These are phyloP conservation scores for Diaporthe vaccinii DNA, from an alignment of 2,329 filamentous ascomycete species.

Conservation along the genomic window DNA sequence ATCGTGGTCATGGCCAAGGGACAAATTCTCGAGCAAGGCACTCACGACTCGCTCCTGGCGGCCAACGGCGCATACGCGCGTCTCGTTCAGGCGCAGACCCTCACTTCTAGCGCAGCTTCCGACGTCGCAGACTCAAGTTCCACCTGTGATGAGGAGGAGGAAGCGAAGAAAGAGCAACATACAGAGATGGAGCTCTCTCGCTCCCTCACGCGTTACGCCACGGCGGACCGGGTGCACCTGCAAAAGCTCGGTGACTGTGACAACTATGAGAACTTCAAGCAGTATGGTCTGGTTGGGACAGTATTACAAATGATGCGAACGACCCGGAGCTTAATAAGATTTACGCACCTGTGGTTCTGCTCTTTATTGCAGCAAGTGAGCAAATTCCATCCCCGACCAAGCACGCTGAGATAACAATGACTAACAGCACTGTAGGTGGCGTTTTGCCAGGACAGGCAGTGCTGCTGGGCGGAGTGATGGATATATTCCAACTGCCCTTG, in stretches of 20 bases:
- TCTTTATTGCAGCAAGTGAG: constrained; percentile 19
- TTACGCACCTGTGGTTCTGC: neutral
- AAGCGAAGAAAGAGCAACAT: neutral
- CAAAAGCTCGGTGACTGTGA: neutral
- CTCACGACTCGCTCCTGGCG: constrained; percentile 66
- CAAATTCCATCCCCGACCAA: neutral
- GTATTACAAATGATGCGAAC: neutral
- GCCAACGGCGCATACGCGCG: constrained; percentile 63
- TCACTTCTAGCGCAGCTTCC: constrained; percentile 35
- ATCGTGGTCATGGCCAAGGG: constrained; percentile 74
- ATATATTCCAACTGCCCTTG: neutral
- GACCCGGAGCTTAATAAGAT: neutral
- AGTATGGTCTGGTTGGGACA: constrained; percentile 1
- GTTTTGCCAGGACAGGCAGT: constrained; percentile 14
- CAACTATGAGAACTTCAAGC: constrained; percentile 17
- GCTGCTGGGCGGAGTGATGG: neutral
- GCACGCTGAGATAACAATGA: neutral
- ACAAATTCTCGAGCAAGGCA: constrained; percentile 70
- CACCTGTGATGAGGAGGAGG: constrained; percentile 36
- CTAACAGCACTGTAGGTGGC: neutral
- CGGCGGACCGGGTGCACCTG: neutral
- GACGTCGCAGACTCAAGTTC: neutral
- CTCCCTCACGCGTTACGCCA: neutral
- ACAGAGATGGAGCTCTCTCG: constrained; percentile 2
- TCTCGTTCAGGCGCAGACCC: constrained; percentile 56